phyloP scores from a whole-genome alignment of 1,284 basidiomycete genomes.

The Ustanciosporium gigantosporum region DNA sequence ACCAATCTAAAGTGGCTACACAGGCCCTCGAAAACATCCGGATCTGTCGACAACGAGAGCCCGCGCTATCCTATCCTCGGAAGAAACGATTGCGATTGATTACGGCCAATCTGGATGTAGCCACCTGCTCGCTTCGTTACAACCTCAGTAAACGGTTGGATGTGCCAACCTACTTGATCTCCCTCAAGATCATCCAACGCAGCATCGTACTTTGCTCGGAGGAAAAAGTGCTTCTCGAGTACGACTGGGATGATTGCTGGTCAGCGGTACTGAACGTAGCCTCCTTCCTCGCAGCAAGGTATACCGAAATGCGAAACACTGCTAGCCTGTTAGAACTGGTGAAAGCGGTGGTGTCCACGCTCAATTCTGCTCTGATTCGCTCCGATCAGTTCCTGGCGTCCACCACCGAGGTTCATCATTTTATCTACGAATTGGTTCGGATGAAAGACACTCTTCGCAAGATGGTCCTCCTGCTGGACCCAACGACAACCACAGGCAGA shows the following conservation, averaged over 20 bases:
- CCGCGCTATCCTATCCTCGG: constrained; percentile 23
- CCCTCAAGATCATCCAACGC: constrained; percentile 43
- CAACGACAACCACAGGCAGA: background rate
- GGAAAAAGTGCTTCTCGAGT: constrained; percentile 41
- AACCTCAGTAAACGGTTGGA: constrained; percentile 54
- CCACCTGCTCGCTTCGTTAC: constrained; percentile 45
- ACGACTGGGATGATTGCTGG: constrained; percentile 53
- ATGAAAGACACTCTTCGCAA: constrained; percentile 20
- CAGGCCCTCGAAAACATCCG: constrained; percentile 15
- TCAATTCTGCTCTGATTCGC: constrained; percentile 36
- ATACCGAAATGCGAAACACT: constrained; percentile 26
- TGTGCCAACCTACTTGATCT: constrained; percentile 31
- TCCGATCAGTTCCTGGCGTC: constrained; percentile 41
- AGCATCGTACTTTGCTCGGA: constrained; percentile 34
- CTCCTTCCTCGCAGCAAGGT: constrained; percentile 34
- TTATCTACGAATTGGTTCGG: constrained; percentile 51
- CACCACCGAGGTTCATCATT: constrained; percentile 37
- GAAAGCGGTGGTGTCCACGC: constrained; percentile 34
- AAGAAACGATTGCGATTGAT: constrained; percentile 41
- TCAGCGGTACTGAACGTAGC: constrained; percentile 36
- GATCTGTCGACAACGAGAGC: constrained; percentile 50
- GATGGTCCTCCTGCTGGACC: constrained; percentile 21
- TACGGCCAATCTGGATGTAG: constrained; percentile 40
- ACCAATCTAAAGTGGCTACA: constrained; percentile 6
- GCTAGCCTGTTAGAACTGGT: constrained; percentile 28